Percentiles rank a stretch among this genome's conserved stretches.
Conservation (phyloP, 1,284 basidiomycete genomes). For the Tylopilus sp. region DNA sequence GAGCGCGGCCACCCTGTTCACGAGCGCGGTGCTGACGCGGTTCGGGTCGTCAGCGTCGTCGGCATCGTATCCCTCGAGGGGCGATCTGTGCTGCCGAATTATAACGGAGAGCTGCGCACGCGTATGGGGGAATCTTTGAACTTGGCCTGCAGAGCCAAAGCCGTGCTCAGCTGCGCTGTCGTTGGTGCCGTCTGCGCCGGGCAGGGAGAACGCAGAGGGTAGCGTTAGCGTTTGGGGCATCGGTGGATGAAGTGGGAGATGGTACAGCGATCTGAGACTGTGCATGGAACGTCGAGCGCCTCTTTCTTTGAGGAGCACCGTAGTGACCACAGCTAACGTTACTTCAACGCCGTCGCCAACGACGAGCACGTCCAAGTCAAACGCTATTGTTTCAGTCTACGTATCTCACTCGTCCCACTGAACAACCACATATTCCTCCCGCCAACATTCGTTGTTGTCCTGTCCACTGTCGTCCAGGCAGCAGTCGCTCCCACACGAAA, state of each 20-base stretch:
- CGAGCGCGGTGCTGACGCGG: slow-evolving; percentile 52
- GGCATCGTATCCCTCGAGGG: slow-evolving; percentile 46
- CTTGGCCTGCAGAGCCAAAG: slow-evolving; percentile 16
- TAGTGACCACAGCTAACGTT: slow-evolving; percentile 25
- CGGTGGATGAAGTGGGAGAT: slow-evolving; percentile 16
- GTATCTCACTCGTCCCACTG: slow-evolving; percentile 61
- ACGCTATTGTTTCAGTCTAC: neutral
- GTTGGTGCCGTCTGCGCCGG: slow-evolving; percentile 11
- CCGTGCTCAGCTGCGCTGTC: slow-evolving; percentile 23
- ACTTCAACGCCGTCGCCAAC: slow-evolving; percentile 7
- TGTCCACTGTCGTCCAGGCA: slow-evolving; percentile 41
- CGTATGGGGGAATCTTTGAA: slow-evolving; percentile 66
- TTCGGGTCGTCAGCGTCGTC: slow-evolving; percentile 56
- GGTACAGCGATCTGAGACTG: slow-evolving; percentile 18
- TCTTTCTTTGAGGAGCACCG: slow-evolving; percentile 10
- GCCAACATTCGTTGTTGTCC: slow-evolving; percentile 53
- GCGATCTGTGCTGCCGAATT: slow-evolving; percentile 61
- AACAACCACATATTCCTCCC: slow-evolving; percentile 66
- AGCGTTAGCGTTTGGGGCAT: slow-evolving; percentile 30
- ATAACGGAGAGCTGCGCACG: slow-evolving; percentile 69
- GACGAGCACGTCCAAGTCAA: slow-evolving; percentile 6
- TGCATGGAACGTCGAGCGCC: slow-evolving; percentile 24
- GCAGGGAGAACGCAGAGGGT: slow-evolving; percentile 15
- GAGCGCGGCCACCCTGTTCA: slow-evolving; percentile 64
- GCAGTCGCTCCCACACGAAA: slow-evolving; percentile 74